Evolutionary conservation across 2,329 filamentous ascomycete species (phyloP).

Genomic region (Hirsutella thompsonii): DNA sequence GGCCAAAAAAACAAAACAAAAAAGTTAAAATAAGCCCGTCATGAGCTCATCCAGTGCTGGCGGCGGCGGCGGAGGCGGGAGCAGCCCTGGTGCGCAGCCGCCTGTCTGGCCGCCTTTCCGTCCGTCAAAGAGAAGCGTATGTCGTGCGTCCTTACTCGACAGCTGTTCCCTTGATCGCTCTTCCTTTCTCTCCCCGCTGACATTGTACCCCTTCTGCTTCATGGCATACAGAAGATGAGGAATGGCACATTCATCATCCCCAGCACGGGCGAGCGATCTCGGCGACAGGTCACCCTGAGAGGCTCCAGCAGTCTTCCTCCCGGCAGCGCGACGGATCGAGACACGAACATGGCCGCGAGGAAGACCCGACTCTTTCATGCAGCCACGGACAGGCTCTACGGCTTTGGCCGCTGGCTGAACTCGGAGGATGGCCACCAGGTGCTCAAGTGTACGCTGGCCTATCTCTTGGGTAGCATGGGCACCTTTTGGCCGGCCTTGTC

Average conservation of each 20-base stretch:
- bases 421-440: constrained; percentile 69
- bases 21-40: constrained; percentile 19
- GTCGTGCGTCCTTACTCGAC: too few relatives aligned
- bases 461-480: constrained; percentile 72
- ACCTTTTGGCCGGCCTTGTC: constrained; percentile 71
- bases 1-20: too few relatives aligned
- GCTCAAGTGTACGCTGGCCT: constrained; percentile 83
- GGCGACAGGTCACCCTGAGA: constrained; percentile 66
- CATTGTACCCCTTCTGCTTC: too few relatives aligned
- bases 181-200: too few relatives aligned
- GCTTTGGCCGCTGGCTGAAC: constrained; percentile 45
- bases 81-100: constrained; percentile 15
- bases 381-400: constrained; percentile 19
- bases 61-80: too few relatives aligned
- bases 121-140: constrained; percentile 32
- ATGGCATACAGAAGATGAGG: constrained; percentile 48
- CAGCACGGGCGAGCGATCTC: constrained; percentile 71
- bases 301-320: constrained; percentile 22
- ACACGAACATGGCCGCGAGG: constrained; percentile 8
- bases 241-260: constrained; percentile 83
- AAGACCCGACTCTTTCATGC: constrained; percentile 4
- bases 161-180: too few relatives aligned
- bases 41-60: constrained; percentile 25
- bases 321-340: constrained; percentile 10
- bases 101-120: constrained; percentile 28